Base-by-base conservation (phyloP, 176 grass and related monocot species). In the Avena sativa region DNA sequence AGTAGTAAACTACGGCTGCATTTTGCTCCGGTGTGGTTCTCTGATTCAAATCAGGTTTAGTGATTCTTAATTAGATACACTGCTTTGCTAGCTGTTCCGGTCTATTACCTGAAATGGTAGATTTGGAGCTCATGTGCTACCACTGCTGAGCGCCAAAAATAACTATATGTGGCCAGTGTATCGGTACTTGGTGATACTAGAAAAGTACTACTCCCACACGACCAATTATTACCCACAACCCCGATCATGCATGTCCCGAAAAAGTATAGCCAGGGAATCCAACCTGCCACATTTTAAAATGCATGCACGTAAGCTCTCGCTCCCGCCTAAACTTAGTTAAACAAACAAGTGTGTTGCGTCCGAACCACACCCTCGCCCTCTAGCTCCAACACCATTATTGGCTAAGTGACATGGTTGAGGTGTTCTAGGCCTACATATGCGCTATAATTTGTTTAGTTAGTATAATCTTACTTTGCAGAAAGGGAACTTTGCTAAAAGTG, bases 371-470 rank as follows among this genome's bases (percentile, higher is more conserved):
- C 55, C 76, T 8, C 15, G 1, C 11, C 12, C 13, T 17, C 28
- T 68, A 74, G n/a, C 44, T 56, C 59, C 59, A 81, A 48, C 88
- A 86, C n/a, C 50, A 86, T 89, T 68, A 76, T 85, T 86, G 78
- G 47, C 83, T 9, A 36, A 51, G 26, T 78, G 80, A 50, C 49
- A 71, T 69, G 71, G 78, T 88, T 82, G 50, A 32, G 59, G 61
- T 67, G 59, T 70, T 88, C 59, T 32, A 70, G 48, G 48, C 71
- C 56, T 38, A 26, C 63, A 58, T n/a, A 46, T 57, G 36, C 47
- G 55, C 40, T 60, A 84, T 19, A 80, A 43, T 63, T 15, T 66
- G 81, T 79, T 13, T 2, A 25, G 17, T 46, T 51, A 16, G 17
- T 26, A 51, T 73, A 65, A 48, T 38, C 21, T n/a, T 79, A 34